Conservation (phyloP, 371 early-diverging fungal species). For the Rhizomucor pusillus region DNA sequence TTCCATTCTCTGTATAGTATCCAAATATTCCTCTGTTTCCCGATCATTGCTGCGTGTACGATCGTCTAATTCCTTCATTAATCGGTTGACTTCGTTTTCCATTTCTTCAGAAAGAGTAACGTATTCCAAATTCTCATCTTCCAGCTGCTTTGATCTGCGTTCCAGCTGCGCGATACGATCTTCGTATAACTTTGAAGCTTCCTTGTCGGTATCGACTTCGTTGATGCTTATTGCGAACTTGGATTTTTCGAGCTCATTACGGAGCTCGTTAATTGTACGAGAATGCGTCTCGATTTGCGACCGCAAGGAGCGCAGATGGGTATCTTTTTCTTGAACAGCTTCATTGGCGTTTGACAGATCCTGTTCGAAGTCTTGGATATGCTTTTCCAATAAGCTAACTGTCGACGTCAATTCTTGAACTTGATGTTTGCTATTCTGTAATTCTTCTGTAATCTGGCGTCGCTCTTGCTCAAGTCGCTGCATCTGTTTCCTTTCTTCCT, state of each 20-base stretch:
- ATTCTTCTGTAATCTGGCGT: neutral
- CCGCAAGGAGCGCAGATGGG: conserved; percentile 11
- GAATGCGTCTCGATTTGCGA: conserved; percentile 18
- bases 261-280: conserved; percentile 16
- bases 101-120: conserved; percentile 24
- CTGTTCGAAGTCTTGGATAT: neutral
- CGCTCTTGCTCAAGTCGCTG: neutral
- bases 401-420: neutral
- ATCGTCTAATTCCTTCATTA: conserved; percentile 15
- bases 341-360: conserved; percentile 5
- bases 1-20: neutral
- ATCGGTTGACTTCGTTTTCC: conserved; percentile 27
- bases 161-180: conserved; percentile 15
- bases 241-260: conserved; percentile 10
- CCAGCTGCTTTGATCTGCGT: conserved; percentile 14
- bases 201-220: neutral
- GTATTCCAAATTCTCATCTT: conserved; percentile 38
- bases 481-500: neutral
- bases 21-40: conserved; percentile 1
- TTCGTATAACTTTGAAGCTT: conserved; percentile 5
- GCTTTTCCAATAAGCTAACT: conserved; percentile 1
- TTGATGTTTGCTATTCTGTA: conserved; percentile 3
- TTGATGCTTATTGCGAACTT: conserved; percentile 3
- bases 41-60: neutral
- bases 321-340: conserved; percentile 14